phyloP scores from a whole-genome alignment of 805 yeast species.

The Cyberlindnera euphorbiiphila region DNA sequence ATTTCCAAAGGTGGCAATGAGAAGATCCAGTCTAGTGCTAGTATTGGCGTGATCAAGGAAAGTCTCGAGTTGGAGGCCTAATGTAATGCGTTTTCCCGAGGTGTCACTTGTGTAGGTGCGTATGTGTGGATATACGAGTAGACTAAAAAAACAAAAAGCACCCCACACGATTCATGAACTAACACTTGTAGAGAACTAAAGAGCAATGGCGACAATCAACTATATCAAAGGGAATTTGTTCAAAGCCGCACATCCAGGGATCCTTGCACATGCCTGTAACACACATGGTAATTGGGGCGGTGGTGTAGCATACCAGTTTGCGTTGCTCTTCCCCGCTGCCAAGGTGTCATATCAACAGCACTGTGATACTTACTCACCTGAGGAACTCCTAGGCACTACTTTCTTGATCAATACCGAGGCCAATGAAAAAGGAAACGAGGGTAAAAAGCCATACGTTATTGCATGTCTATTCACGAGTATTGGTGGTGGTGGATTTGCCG shows the following conservation, averaged over 20 bases:
- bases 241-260: constrained; percentile 32
- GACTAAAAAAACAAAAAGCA: too few relatives aligned
- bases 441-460: constrained; percentile 24
- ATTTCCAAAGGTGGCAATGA: constrained; percentile 92
- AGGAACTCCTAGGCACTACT: constrained; percentile 51
- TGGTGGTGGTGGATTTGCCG: constrained; percentile 42
- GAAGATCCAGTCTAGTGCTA: constrained; percentile 83
- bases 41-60: constrained; percentile 77
- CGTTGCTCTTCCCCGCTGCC: constrained; percentile 51
- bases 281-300: constrained; percentile 82
- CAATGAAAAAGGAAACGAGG: constrained; percentile 31
- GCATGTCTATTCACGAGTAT: constrained; percentile 76
- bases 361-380: constrained; percentile 24
- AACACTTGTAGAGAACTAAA: too few relatives aligned
- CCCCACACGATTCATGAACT: too few relatives aligned
- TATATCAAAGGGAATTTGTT: constrained; percentile 62
- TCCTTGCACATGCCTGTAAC: constrained; percentile 78
- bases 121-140: too few relatives aligned
- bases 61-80: constrained; percentile 33
- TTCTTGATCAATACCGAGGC: constrained; percentile 37
- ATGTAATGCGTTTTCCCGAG: neutral
- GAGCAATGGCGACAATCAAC: constrained; percentile 15
- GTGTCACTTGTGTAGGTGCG: too few relatives aligned
- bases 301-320: constrained; percentile 67
- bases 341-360: constrained; percentile 40